Percentiles rank a stretch among this genome's conserved stretches.
Evolutionary conservation across 208 protist genomes (phyloP).

Genomic region (Acanthamoeba castellanii): DNA sequence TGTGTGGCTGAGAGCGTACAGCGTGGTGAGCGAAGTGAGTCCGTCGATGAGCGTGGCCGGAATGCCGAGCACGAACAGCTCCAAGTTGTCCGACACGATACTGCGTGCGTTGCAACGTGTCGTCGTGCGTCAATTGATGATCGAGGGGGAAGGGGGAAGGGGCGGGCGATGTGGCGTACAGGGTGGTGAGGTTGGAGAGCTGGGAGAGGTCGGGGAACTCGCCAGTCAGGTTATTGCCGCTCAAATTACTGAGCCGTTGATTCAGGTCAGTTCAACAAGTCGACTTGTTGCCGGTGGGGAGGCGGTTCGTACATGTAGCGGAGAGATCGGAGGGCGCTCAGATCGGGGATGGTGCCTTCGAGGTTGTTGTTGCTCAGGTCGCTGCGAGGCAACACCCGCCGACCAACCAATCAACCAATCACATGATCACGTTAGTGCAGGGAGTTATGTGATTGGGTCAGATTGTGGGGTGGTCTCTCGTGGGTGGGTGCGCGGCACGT

Average conservation of each 20-base stretch:
- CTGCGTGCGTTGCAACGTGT: not conserved
- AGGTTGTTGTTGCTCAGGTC: constrained; percentile 17
- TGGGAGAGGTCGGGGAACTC: not conserved
- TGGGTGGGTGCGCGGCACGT: not conserved
- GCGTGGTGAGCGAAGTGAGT: not conserved
- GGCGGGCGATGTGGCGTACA: not conserved
- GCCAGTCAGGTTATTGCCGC: not conserved
- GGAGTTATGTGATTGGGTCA: too few species aligned
- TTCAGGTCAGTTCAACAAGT: too few species aligned
- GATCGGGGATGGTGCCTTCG: not conserved
- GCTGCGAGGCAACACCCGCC: not conserved
- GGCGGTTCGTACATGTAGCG: not conserved
- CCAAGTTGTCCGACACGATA: not conserved
- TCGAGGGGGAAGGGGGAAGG: not conserved
- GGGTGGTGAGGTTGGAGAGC: constrained; percentile 1
- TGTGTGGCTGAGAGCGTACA: not conserved
- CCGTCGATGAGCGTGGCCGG: not conserved
- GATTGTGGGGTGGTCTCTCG: not conserved
- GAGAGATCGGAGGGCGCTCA: not conserved
- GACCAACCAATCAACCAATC: not conserved
- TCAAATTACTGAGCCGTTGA: not conserved
- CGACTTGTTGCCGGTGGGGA: not conserved
- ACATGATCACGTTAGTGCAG: not conserved
- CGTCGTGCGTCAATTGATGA: not conserved
- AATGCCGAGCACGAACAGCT: not conserved